phyloP scores from a whole-genome alignment of 2,329 filamentous ascomycete genomes.

The Fusarium sterilihyphosum region DNA sequence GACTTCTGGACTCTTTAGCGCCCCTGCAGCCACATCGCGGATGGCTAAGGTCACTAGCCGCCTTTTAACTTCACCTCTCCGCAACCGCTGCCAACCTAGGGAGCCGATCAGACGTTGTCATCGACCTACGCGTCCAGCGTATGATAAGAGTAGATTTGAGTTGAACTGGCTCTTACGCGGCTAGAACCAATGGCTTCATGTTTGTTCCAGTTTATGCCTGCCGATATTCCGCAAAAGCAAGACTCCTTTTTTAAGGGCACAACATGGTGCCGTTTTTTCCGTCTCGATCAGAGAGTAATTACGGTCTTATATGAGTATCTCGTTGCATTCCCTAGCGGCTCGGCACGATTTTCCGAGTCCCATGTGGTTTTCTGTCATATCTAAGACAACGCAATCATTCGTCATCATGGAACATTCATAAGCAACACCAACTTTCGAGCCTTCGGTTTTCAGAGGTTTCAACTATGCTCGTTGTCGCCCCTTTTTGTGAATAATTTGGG shows the following conservation, averaged over 20 bases:
- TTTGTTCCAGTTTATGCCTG: slow-evolving; percentile 1
- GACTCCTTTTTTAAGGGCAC: background rate
- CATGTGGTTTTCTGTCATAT: slow-evolving; percentile 4
- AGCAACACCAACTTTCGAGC: background rate
- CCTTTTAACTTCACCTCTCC: background rate
- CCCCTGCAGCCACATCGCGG: slow-evolving; percentile 2
- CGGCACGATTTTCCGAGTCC: slow-evolving; percentile 17
- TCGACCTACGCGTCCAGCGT: slow-evolving; percentile 11
- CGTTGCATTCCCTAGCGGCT: slow-evolving; percentile 20
- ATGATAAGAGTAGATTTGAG: background rate
- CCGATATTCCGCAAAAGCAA: background rate
- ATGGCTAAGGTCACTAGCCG: background rate
- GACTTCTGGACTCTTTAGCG: slow-evolving; percentile 10
- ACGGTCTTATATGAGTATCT: slow-evolving; percentile 12
- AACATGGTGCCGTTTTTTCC: background rate
- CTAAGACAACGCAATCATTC: background rate
- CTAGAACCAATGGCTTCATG: background rate
- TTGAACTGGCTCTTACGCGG: background rate
- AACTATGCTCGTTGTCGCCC: background rate
- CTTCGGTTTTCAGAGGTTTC: background rate
- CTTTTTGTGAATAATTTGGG: background rate
- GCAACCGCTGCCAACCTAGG: background rate
- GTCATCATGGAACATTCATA: background rate
- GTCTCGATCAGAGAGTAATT: background rate
- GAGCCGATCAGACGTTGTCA: background rate